Percentiles rank a stretch among this genome's conserved stretches.
Conservation (phyloP, 2,329 filamentous ascomycete genomes). For the Penicillium digitatum region DNA sequence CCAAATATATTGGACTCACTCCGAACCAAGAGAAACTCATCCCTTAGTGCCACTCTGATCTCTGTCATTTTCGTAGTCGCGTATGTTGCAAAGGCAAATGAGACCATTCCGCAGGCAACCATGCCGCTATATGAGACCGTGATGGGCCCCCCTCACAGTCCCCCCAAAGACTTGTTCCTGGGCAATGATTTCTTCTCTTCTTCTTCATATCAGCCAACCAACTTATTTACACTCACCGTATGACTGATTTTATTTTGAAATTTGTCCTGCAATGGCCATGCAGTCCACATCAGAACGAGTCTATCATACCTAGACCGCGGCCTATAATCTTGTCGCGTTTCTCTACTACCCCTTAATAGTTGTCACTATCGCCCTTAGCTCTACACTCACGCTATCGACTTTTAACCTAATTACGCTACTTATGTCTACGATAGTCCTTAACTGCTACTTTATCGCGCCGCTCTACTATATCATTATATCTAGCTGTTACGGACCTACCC, state of each 20-base stretch:
- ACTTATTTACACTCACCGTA: not conserved
- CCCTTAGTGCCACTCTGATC: not conserved
- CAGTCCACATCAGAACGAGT: not conserved
- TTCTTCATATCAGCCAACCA: not conserved
- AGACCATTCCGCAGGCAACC: not conserved
- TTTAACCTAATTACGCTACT: too few relatives aligned
- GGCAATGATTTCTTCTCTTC: not conserved
- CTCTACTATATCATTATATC: too few relatives aligned
- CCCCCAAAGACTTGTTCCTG: not conserved
- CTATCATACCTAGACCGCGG: too few relatives aligned
- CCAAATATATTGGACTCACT: not conserved
- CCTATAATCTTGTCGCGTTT: too few relatives aligned
- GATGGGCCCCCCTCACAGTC: not conserved
- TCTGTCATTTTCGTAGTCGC: not conserved
- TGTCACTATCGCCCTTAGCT: too few relatives aligned
- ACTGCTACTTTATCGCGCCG: too few relatives aligned
- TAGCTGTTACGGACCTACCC: too few relatives aligned
- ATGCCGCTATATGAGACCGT: not conserved
- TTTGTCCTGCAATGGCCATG: not conserved
- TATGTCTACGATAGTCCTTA: too few relatives aligned
- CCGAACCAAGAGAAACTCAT: not conserved
- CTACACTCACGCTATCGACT: too few relatives aligned
- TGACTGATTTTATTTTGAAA: not conserved
- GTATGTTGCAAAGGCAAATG: not conserved
- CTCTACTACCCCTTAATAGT: too few relatives aligned